Evolutionary conservation across 805 yeast species (phyloP).

Genomic region (Metschnikowia picachoensis): DNA sequence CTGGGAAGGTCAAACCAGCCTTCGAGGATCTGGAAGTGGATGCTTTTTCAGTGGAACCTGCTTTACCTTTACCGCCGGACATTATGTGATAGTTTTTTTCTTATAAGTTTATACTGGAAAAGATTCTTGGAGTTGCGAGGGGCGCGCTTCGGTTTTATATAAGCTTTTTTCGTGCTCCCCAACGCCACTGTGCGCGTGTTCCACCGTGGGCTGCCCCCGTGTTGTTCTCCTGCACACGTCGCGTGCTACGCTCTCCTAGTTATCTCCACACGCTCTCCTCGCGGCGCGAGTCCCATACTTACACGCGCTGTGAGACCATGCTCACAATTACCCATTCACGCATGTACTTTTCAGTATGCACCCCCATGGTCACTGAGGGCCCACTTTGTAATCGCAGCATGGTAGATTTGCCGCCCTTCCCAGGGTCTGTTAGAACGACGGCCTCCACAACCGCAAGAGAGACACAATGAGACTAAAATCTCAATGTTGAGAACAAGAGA

Average conservation of each 20-base stretch:
- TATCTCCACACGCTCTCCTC: slow-evolving; percentile 13
- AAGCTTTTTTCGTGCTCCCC: slow-evolving; percentile 7
- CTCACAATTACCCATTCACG: slow-evolving; percentile 8
- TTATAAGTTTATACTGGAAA: slow-evolving; percentile 5
- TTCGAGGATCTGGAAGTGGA: slow-evolving; percentile 47
- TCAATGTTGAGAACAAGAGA: background rate
- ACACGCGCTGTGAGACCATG: slow-evolving; percentile 12
- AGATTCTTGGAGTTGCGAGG: background rate
- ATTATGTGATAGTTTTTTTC: slow-evolving; percentile 14
- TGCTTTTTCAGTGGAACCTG: slow-evolving; percentile 45
- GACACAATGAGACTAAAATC: too few relatives aligned
- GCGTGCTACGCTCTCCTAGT: slow-evolving; percentile 9
- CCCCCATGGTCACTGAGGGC: too few relatives aligned
- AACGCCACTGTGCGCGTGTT: slow-evolving; percentile 5
- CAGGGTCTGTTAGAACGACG: too few relatives aligned
- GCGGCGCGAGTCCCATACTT: slow-evolving; percentile 12
- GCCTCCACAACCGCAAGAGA: too few relatives aligned
- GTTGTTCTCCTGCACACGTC: slow-evolving; percentile 11
- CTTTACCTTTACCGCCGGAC: slow-evolving; percentile 36
- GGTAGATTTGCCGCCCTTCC: too few relatives aligned
- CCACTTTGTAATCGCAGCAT: background rate
- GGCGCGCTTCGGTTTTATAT: slow-evolving; percentile 10
- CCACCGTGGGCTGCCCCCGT: slow-evolving; percentile 4
- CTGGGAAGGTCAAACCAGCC: slow-evolving; percentile 50
- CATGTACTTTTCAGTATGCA: slow-evolving; percentile 2